Percentiles rank a stretch among this genome's conserved stretches.
Conservation (phyloP, 129 eudicot species). For the Ambrosia artemisiifolia region DNA sequence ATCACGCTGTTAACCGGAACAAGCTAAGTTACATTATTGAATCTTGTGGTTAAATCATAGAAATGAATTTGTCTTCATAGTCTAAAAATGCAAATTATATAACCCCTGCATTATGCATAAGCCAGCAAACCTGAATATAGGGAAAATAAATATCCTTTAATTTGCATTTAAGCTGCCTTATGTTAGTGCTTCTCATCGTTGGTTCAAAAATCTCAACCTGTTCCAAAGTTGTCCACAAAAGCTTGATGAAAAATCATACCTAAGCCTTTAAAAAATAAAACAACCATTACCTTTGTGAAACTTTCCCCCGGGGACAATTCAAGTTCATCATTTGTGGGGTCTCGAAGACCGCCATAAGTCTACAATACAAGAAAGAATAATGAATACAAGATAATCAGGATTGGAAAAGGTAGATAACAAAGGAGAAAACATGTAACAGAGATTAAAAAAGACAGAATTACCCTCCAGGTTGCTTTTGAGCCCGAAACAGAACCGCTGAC, state of each 20-base stretch:
- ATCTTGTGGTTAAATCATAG: too few relatives aligned
- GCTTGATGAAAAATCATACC: slow-evolving; percentile 5
- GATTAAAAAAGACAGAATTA: slow-evolving; percentile 29
- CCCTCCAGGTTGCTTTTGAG: slow-evolving; percentile 60
- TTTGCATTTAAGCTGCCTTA: slow-evolving; percentile 47
- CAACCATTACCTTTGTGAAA: slow-evolving; percentile 54
- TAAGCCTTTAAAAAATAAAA: not conserved
- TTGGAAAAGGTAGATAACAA: not conserved
- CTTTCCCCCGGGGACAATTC: slow-evolving; percentile 47
- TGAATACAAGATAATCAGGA: not conserved
- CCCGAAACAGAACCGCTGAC: slow-evolving; percentile 32
- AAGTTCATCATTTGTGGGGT: slow-evolving; percentile 45
- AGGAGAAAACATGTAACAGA: not conserved
- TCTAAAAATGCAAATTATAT: too few relatives aligned
- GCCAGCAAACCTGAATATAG: slow-evolving; percentile 64
- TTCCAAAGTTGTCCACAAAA: not conserved
- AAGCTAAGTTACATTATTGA: not conserved
- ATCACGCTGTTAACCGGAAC: slow-evolving; percentile 54
- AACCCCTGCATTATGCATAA: not conserved
- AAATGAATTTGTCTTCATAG: too few relatives aligned
- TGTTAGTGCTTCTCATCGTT: slow-evolving; percentile 28
- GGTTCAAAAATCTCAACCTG: slow-evolving; percentile 67
- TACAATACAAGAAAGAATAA: slow-evolving; percentile 12
- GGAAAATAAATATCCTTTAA: slow-evolving; percentile 80
- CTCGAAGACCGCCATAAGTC: slow-evolving; percentile 64